Base-by-base conservation (phyloP, 805 yeast species). In the Danielozyma ontarioensis region DNA sequence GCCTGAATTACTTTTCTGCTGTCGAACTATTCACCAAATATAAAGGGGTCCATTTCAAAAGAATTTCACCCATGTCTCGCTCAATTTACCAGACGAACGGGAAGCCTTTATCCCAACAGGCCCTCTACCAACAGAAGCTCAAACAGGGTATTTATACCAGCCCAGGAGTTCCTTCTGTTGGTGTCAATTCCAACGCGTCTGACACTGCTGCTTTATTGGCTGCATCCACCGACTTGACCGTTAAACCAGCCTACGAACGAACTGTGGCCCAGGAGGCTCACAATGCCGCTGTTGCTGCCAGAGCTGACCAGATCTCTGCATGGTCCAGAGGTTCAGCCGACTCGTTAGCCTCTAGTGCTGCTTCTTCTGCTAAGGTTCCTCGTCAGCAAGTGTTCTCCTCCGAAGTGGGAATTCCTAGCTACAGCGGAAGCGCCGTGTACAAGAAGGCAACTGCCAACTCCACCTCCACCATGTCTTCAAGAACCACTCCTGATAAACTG, bases 191-290 rank as follows among this genome's bases (percentile, higher is more conserved):
- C 37, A 68, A 74, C 27, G 85, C 88, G 18, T 73, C 85, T 12
- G 87, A 80, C 51, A 75, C 83, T 4, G 90, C 94, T 31, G 93
- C 93, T 1, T 62, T 81, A 34, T 64, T 82, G 40, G 94, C 93
- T 2, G 74, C 84, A 5, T 73, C 78, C 10, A 60, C 83, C 2
- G 83, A 78, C 53, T 65, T 79, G 28, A 69, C 78, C 2, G 74
- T 81, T 25, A 74, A 72, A 40, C 78, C 86, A 11, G 43, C 64
- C 11, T 83, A 81, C 54, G 80, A 76, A 54, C 63, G 89, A 39
- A 54, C 71, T 11, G 72, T 79, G 13, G 68, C 80, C 5, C 62
- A 51, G 5, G 85, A 76, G 33, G 85, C 85, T 12, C 83, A 81
- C 25, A 70, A 72, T 16, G 86, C 86, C 31, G 86, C 87, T 2